Conservation (phyloP, 352 stramenopile genomes). For the Pythium oligandrum region DNA sequence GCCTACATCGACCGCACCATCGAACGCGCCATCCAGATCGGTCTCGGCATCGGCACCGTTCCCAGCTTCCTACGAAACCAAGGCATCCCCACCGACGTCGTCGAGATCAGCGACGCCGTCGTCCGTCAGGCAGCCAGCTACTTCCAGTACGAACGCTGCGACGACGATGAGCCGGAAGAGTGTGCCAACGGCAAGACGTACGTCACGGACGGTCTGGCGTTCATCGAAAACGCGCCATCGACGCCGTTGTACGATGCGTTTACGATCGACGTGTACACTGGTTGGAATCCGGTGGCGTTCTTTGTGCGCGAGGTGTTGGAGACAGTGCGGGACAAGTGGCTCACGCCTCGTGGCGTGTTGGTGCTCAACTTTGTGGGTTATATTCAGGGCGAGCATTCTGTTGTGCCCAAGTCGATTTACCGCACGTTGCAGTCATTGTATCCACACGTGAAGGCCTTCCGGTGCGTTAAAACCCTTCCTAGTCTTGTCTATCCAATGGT, state of each 20-base stretch:
- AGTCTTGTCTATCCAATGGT: background rate
- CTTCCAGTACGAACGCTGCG: slow-evolving; percentile 69
- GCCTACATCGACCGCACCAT: slow-evolving; percentile 46
- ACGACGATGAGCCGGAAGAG: slow-evolving; percentile 26
- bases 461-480: slow-evolving; percentile 11
- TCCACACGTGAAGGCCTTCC: slow-evolving; percentile 58
- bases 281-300: slow-evolving; percentile 66
- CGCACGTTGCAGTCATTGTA: slow-evolving; percentile 66
- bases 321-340: slow-evolving; percentile 45
- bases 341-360: slow-evolving; percentile 47
- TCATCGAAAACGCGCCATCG: slow-evolving; percentile 36
- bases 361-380: slow-evolving; percentile 80
- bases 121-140: slow-evolving; percentile 57
- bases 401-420: slow-evolving; percentile 63
- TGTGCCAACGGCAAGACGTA: slow-evolving; percentile 52
- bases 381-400: slow-evolving; percentile 40
- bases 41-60: slow-evolving; percentile 65
- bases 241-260: slow-evolving; percentile 47
- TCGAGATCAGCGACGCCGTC: slow-evolving; percentile 69
- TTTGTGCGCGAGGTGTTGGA: slow-evolving; percentile 59
- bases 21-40: slow-evolving; percentile 48
- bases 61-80: slow-evolving; percentile 58
- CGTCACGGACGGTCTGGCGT: slow-evolving; percentile 61
- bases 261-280: slow-evolving; percentile 67
- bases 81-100: slow-evolving; percentile 64